Percentiles rank a stretch among this genome's conserved stretches.
phyloP scores from a whole-genome alignment of 2,329 filamentous ascomycete species.

The Fusarium transvaalense region DNA sequence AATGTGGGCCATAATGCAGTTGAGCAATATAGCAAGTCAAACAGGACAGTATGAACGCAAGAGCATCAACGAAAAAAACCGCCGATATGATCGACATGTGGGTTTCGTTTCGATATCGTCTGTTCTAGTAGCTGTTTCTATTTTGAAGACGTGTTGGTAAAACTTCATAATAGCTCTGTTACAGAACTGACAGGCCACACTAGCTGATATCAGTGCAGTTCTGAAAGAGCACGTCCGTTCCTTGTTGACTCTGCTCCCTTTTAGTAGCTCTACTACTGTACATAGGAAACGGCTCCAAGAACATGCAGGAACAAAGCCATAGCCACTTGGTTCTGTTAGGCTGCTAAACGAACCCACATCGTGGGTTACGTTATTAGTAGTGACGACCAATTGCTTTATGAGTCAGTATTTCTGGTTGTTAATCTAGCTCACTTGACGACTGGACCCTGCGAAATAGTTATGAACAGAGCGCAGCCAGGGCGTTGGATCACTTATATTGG shows the following conservation, averaged over 20 bases:
- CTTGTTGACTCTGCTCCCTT: conserved; percentile 35
- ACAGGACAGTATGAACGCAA: neutral
- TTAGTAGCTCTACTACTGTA: conserved; percentile 14
- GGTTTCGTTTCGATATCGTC: conserved; percentile 21
- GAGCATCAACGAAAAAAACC: neutral
- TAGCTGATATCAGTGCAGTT: conserved; percentile 25
- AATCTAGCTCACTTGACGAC: conserved; percentile 16
- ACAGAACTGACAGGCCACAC: conserved; percentile 25
- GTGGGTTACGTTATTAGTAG: conserved; percentile 32
- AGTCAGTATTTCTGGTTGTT: conserved; percentile 14
- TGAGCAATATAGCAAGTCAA: conserved; percentile 8
- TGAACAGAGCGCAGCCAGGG: conserved; percentile 6
- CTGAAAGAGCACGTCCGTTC: conserved; percentile 24
- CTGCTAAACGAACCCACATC: conserved; percentile 38
- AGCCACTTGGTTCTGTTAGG: conserved; percentile 38
- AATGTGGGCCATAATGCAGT: neutral
- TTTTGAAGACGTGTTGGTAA: conserved; percentile 5
- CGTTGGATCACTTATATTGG: conserved; percentile 11
- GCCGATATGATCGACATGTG: conserved; percentile 37
- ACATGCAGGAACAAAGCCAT: conserved; percentile 49
- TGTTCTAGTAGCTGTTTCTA: conserved; percentile 21
- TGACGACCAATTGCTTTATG: conserved; percentile 13
- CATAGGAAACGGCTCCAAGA: conserved; percentile 39
- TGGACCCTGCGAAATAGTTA: conserved; percentile 10
- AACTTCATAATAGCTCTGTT: conserved; percentile 18